These are phyloP conservation scores for Panicum virgatum DNA, from an alignment of 202 grass and related monocot species.

Conservation along the genomic window DNA sequence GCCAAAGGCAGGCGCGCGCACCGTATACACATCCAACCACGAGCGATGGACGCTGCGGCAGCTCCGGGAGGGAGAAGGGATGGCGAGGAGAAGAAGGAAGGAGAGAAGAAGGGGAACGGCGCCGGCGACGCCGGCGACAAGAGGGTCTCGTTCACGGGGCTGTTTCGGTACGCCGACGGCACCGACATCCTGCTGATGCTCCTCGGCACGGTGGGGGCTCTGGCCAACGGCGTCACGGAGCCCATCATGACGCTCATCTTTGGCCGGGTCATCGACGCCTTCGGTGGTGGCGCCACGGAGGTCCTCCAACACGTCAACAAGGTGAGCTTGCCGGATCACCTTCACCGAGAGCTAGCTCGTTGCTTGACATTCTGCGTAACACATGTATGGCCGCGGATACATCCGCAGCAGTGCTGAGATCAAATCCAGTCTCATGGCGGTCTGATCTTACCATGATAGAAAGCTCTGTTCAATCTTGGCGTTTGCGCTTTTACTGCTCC, in stretches of 20 bases:
- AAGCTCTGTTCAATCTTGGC: neutral
- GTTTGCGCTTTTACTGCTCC: neutral
- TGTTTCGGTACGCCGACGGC: conserved; percentile 67
- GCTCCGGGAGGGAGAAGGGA: conserved; percentile 15
- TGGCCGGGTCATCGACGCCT: conserved; percentile 70
- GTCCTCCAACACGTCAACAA: conserved; percentile 67
- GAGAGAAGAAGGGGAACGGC: conserved; percentile 2
- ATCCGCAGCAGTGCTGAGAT: neutral
- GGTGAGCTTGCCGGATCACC: conserved; percentile 15
- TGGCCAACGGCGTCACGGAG: conserved; percentile 73
- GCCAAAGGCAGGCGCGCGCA: neutral
- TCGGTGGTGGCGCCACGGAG: conserved; percentile 35
- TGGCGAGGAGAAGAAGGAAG: conserved; percentile 11
- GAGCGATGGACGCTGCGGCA: conserved; percentile 29
- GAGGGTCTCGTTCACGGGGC: conserved; percentile 49
- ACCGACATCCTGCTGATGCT: conserved; percentile 60
- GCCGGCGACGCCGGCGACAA: conserved; percentile 14
- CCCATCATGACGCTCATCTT: conserved; percentile 84
- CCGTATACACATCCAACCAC: neutral
- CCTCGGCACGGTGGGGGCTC: conserved; percentile 53
- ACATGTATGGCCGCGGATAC: neutral
- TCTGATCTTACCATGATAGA: neutral
- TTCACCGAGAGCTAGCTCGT: neutral
- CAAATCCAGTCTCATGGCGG: neutral
- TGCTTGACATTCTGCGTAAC: neutral